phyloP scores from a whole-genome alignment of 805 yeast species.

The Sporopachydermia lactativora region DNA sequence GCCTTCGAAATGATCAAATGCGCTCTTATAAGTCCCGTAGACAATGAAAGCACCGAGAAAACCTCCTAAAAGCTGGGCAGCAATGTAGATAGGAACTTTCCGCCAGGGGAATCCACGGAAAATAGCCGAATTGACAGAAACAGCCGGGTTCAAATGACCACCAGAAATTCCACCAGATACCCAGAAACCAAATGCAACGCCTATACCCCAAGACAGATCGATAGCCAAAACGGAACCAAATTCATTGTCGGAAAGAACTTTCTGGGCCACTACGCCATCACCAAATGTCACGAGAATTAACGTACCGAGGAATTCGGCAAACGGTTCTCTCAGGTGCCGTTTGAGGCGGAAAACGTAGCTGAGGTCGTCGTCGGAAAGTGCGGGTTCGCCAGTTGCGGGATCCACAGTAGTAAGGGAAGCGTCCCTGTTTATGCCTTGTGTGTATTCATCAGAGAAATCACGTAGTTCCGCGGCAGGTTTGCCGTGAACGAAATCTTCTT shows the following conservation, averaged over 20 bases:
- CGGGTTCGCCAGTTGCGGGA: too few relatives aligned
- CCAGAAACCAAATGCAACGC: slow-evolving; percentile 36
- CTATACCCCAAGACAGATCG: slow-evolving; percentile 40
- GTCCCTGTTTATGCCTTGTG: too few relatives aligned
- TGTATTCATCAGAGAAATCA: too few relatives aligned
- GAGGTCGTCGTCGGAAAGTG: too few relatives aligned
- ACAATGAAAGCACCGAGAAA: slow-evolving; percentile 31
- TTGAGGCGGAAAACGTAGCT: neutral
- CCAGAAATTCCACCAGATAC: slow-evolving; percentile 42
- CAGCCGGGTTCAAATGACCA: slow-evolving; percentile 44
- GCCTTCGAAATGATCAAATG: slow-evolving; percentile 19
- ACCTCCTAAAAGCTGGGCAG: slow-evolving; percentile 36
- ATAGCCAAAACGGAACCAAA: slow-evolving; percentile 29
- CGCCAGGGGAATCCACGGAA: slow-evolving; percentile 38
- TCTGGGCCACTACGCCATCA: slow-evolving; percentile 35
- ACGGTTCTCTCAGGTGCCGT: slow-evolving; percentile 22
- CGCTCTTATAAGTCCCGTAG: slow-evolving; percentile 29
- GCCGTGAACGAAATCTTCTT: too few relatives aligned
- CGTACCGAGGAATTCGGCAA: slow-evolving; percentile 41
- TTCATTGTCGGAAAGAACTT: slow-evolving; percentile 20
- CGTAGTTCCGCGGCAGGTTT: too few relatives aligned
- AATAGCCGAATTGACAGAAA: slow-evolving; percentile 31
- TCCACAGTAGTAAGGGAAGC: slow-evolving; percentile 1
- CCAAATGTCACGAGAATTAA: slow-evolving; percentile 32
- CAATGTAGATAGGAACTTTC: slow-evolving; percentile 29